Conservation (phyloP, 2,329 filamentous ascomycete species). For the Colletotrichum neosansevieriae region DNA sequence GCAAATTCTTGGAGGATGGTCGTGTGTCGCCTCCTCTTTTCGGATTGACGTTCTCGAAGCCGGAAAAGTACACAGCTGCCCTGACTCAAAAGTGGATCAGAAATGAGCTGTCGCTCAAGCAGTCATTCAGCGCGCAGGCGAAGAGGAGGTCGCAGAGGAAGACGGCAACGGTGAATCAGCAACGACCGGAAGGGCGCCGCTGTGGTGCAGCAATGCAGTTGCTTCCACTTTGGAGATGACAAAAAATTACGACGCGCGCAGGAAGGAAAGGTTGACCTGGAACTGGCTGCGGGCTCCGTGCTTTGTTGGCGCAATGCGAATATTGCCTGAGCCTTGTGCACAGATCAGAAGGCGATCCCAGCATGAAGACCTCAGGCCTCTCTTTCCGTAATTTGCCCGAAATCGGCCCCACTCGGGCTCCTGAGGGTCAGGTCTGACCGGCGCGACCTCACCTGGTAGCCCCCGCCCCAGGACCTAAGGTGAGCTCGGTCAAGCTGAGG, state of each 20-base stretch:
- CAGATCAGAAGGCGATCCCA: conserved; percentile 5
- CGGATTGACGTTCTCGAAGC: conserved; percentile 17
- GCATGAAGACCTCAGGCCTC: neutral
- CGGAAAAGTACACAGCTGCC: conserved; percentile 18
- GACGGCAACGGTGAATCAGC: conserved; percentile 20
- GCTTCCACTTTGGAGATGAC: conserved; percentile 31
- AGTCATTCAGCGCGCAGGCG: neutral
- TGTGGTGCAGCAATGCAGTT: conserved; percentile 24
- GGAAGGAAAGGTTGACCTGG: conserved; percentile 31
- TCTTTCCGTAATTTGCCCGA: conserved; percentile 37
- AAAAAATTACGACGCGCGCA: conserved; percentile 40
- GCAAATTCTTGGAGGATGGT: conserved; percentile 6
- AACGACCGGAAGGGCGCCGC: conserved; percentile 25
- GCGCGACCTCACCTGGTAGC: too few species aligned
- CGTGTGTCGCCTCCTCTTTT: conserved; percentile 22
- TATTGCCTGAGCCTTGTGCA: conserved; percentile 36
- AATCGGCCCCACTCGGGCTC: conserved; percentile 19
- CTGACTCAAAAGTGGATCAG: conserved; percentile 11
- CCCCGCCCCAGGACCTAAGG: neutral
- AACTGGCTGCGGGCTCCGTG: conserved; percentile 35
- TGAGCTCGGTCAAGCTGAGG: conserved; percentile 4
- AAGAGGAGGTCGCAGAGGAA: conserved; percentile 10
- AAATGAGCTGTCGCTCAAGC: conserved; percentile 7
- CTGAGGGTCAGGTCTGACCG: neutral
- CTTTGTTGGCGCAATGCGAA: conserved; percentile 38